These are phyloP conservation scores for Boletus eberwhitei DNA, from an alignment of 768 basidiomycete species.

Conservation along the genomic window DNA sequence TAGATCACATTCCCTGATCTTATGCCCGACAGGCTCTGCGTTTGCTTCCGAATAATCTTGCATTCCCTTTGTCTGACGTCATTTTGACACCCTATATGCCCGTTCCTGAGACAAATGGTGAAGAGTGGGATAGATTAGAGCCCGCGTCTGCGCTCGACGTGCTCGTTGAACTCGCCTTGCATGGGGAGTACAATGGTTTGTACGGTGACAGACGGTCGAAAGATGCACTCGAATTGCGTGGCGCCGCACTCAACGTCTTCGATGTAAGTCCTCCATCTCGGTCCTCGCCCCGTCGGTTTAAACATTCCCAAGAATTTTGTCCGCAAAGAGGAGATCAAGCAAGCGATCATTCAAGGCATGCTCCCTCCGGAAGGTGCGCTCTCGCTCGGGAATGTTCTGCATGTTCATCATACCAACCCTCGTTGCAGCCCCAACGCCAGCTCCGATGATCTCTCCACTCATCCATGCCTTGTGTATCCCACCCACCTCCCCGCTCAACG, in stretches of 20 bases:
- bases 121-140: constrained; percentile 90
- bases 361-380: constrained; percentile 52
- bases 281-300: background rate
- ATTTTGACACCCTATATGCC: constrained; percentile 71
- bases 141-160: constrained; percentile 77
- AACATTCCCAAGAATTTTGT: constrained; percentile 60
- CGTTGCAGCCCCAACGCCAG: constrained; percentile 27
- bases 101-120: constrained; percentile 79
- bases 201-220: constrained; percentile 55
- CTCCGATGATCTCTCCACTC: constrained; percentile 59
- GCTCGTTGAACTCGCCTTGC: constrained; percentile 75
- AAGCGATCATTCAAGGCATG: constrained; percentile 72
- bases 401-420: background rate
- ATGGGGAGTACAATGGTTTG: constrained; percentile 83
- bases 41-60: constrained; percentile 51
- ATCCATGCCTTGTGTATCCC: constrained; percentile 64
- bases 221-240: constrained; percentile 71
- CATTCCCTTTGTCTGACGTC: constrained; percentile 64
- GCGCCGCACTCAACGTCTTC: constrained; percentile 76
- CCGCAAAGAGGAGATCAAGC: constrained; percentile 64
- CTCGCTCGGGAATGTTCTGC: background rate
- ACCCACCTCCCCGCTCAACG: constrained; percentile 59
- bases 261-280: constrained; percentile 53
- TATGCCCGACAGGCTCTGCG: constrained; percentile 49
- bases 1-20: constrained; percentile 15